Base-by-base conservation (phyloP, 768 basidiomycete species). In the Astraeus odoratus region DNA sequence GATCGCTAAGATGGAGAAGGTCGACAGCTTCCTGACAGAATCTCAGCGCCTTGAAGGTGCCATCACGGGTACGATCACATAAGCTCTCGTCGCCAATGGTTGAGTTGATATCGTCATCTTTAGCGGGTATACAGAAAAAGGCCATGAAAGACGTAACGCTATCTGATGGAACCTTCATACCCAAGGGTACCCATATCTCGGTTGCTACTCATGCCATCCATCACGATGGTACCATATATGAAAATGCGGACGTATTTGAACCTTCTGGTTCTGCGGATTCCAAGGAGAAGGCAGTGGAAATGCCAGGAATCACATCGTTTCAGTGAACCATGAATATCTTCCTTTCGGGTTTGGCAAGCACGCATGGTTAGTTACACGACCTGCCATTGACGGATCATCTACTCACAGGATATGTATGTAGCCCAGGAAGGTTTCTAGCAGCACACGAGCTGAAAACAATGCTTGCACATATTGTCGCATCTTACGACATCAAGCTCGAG, bases 381-480 rank as follows among this genome's bases (percentile, higher is more conserved):
- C 33, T 5, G 16, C 7, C 20, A 7, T 9, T 42, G 5, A 4
- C 16, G 6, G 23, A 7, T 42, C 33, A 16, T 16, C 34, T n/a
- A n/a, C n/a, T n/a, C 20, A 40, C 33, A 13, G 16, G 5, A 10
- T 27, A 16, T 10, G 23, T n/a, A n/a, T 12, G 5, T 26, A 65
- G 67, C 39, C 69, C 72, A 18, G 73, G 72, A 6, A 60, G 73
- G 19, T 73, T 73, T 52, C 66, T 72, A 43, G 69, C 69, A 2
- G 63, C 61, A n/a, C 59, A 57, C 24, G 58, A 66, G 48, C 53
- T 75, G 57, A 76, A 77, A 54, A 56, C 65, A 1, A 63, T 75
- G 52, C 46, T 74, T n/a, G 72, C 71, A 15, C 58, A 70, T 47
- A 38, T 76, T 4, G 46, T 76, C 1, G 16, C 66, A 43, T 63